Conservation (phyloP, 495 filamentous ascomycete genomes). For the Aspergillus panamensis region DNA sequence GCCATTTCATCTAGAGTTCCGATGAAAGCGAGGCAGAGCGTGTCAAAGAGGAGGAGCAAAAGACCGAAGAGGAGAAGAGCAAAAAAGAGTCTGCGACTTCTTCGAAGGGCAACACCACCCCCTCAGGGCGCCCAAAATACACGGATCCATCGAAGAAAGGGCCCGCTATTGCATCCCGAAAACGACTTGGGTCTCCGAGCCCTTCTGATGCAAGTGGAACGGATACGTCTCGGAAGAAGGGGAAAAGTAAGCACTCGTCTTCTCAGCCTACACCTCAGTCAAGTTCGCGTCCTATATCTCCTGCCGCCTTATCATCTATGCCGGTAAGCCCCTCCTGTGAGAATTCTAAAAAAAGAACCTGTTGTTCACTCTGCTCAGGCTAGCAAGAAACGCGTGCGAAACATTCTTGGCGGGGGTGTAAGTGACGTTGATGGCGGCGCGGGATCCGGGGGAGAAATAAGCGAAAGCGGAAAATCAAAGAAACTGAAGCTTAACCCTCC, state of each 20-base stretch:
- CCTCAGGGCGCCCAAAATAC: constrained; percentile 58
- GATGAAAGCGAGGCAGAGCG: constrained; percentile 49
- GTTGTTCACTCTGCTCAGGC: constrained; percentile 31
- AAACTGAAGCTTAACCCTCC: constrained; percentile 62
- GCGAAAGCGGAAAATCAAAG: constrained; percentile 66
- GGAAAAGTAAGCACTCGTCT: constrained; percentile 63
- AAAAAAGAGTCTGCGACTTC: constrained; percentile 56
- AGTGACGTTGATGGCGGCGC: constrained; percentile 79
- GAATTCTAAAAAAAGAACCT: constrained; percentile 6
- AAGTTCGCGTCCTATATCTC: constrained; percentile 53
- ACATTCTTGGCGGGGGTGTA: constrained; percentile 40
- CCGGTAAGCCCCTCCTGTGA: constrained; percentile 27
- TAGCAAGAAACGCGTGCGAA: constrained; percentile 46
- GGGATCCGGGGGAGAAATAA: constrained; percentile 62
- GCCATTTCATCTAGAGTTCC: constrained; percentile 32
- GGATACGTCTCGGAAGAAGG: constrained; percentile 84
- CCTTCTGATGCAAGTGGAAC: constrained; percentile 86
- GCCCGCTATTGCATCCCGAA: constrained; percentile 51
- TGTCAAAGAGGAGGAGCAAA: constrained; percentile 66
- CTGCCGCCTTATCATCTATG: constrained; percentile 31
- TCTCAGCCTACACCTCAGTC: constrained; percentile 52
- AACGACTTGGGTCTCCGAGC: constrained; percentile 82
- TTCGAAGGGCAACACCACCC: constrained; percentile 70
- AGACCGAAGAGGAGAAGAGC: constrained; percentile 61
- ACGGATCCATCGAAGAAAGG: constrained; percentile 57